Conservation (phyloP, 495 filamentous ascomycete genomes). For the Astrothelium subdiscretum region DNA sequence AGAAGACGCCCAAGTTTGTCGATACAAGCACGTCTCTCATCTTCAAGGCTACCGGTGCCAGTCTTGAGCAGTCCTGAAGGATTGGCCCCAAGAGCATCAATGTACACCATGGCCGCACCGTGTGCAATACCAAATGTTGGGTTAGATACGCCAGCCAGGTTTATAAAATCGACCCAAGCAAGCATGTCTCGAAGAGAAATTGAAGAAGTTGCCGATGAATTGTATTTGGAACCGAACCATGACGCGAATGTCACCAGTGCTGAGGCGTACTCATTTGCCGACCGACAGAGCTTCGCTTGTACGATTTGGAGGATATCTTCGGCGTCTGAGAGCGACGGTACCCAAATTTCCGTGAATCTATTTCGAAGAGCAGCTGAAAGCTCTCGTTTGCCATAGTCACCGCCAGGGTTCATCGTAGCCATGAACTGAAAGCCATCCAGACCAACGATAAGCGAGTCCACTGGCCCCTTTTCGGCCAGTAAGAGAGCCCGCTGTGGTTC, state of each 20-base stretch:
- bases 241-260: constrained; percentile 76
- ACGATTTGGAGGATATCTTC: constrained; percentile 86
- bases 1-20: constrained; percentile 58
- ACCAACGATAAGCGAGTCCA: constrained; percentile 66
- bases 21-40: constrained; percentile 61
- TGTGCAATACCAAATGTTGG: constrained; percentile 54
- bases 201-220: constrained; percentile 54
- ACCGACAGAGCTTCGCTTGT: constrained; percentile 50
- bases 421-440: constrained; percentile 85
- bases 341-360: constrained; percentile 98
- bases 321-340: constrained; percentile 65
- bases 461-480: constrained; percentile 83
- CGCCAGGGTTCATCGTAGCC: constrained; percentile 98
- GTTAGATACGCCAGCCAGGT: constrained; percentile 43
- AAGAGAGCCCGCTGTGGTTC: constrained; percentile 77
- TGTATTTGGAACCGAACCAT: constrained; percentile 78
- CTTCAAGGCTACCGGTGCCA: constrained; percentile 42
- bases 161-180: constrained; percentile 89
- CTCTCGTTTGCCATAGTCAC: constrained; percentile 95
- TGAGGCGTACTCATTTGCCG: constrained; percentile 39
- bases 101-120: constrained; percentile 89
- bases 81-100: constrained; percentile 90
- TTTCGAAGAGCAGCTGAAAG: constrained; percentile 91
- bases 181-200: constrained; percentile 86
- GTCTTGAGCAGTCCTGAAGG: constrained; percentile 72